phyloP scores from a whole-genome alignment of 352 stramenopile genomes.

The Pythium oligandrum region DNA sequence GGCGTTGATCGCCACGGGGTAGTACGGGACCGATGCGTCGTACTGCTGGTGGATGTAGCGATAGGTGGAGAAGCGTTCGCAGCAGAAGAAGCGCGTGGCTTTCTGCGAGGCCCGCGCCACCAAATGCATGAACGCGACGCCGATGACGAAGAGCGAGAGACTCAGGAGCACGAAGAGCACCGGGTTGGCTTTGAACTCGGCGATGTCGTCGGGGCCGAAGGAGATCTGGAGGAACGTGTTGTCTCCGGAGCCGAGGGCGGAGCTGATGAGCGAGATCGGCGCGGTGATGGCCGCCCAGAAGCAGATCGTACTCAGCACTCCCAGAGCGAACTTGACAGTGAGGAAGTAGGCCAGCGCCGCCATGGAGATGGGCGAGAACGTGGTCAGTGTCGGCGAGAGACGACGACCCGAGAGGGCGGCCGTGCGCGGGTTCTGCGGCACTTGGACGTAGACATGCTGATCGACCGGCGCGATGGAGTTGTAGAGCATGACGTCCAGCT shows the following conservation, averaged over 20 bases:
- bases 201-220: conserved; percentile 24
- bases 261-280: conserved; percentile 23
- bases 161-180: conserved; percentile 37
- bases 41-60: conserved; percentile 40
- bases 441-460: conserved; percentile 31
- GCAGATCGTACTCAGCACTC: conserved; percentile 28
- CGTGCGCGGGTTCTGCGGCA: conserved; percentile 25
- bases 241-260: conserved; percentile 8
- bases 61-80: conserved; percentile 47
- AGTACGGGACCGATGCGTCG: conserved; percentile 1
- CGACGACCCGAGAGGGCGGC: conserved; percentile 26
- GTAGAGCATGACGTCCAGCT: conserved; percentile 23
- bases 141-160: conserved; percentile 45
- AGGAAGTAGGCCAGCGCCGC: conserved; percentile 69
- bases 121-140: conserved; percentile 47
- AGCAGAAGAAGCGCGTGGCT: conserved; percentile 62
- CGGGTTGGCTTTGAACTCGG: conserved; percentile 23
- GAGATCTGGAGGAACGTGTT: conserved; percentile 4
- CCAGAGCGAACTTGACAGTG: conserved; percentile 48
- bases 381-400: conserved; percentile 35
- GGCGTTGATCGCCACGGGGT: conserved; percentile 2
- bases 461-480: conserved; percentile 9
- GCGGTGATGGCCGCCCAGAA: conserved; percentile 27
- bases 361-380: conserved; percentile 59
- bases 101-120: conserved; percentile 36